phyloP scores from a whole-genome alignment of 345 rosid species.

The Cardamine resedifolia region DNA sequence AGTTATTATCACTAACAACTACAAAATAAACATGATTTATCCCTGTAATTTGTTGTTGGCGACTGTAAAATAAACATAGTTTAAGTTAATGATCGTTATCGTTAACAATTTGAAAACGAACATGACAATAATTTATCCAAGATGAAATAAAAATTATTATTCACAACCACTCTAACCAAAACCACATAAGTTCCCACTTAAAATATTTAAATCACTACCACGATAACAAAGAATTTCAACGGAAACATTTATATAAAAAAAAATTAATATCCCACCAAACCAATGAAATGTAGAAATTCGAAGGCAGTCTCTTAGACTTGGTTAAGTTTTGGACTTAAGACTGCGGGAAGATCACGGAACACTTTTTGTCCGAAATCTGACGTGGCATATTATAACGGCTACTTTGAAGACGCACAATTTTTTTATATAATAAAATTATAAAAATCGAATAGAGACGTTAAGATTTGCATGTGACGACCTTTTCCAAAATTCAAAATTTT shows the following conservation, averaged over 20 bases:
- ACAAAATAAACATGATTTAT: neutral
- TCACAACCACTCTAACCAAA: neutral
- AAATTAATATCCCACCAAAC: constrained; percentile 7
- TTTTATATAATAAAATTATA: constrained; percentile 1
- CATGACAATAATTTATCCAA: neutral
- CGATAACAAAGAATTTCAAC: neutral
- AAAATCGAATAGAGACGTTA: constrained; percentile 33
- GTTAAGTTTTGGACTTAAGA: constrained; percentile 15
- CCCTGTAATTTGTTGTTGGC: neutral
- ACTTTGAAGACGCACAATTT: constrained; percentile 17
- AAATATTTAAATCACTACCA: neutral
- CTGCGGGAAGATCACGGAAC: constrained; percentile 32
- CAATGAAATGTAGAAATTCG: neutral
- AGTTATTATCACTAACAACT: neutral
- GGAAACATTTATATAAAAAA: constrained; percentile 8
- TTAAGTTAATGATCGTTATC: neutral
- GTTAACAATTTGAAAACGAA: neutral
- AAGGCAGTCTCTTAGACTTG: constrained; percentile 2
- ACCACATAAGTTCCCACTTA: neutral
- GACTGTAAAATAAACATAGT: neutral
- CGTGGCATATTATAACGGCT: constrained; percentile 40
- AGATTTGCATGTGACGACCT: constrained; percentile 34
- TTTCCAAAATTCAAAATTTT: constrained; percentile 25
- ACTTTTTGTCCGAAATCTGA: constrained; percentile 22
- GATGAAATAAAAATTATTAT: neutral